phyloP scores from a whole-genome alignment of 2,329 filamentous ascomycete genomes.

The Aureobasidium pullulans region DNA sequence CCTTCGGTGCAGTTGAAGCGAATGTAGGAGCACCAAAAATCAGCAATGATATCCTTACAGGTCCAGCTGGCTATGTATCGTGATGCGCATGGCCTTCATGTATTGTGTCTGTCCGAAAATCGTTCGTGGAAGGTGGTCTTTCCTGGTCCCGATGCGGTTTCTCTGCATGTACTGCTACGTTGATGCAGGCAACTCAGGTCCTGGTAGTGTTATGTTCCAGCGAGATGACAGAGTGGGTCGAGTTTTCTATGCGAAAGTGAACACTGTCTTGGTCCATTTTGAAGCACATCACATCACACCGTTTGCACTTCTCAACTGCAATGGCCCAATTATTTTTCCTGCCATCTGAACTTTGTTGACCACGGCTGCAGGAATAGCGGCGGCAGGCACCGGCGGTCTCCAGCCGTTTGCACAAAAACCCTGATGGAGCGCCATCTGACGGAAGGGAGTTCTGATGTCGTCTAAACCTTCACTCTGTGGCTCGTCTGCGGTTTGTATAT shows the following conservation, averaged over 20 bases:
- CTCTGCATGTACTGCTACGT: background rate
- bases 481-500: background rate
- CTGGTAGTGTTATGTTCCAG: background rate
- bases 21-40: background rate
- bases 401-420: constrained; percentile 6
- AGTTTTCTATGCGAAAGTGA: background rate
- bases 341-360: constrained; percentile 2
- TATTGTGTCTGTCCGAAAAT: background rate
- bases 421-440: background rate
- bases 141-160: background rate
- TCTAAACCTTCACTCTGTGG: background rate
- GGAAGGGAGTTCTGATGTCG: constrained; percentile 2
- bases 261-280: background rate
- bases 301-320: background rate
- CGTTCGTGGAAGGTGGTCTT: background rate
- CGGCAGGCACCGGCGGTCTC: constrained; percentile 7
- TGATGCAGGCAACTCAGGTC: background rate
- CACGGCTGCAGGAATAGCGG: constrained; percentile 8
- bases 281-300: constrained; percentile 12
- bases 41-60: background rate
- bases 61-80: background rate
- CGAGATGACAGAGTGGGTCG: background rate
- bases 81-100: background rate
- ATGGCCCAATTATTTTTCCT: background rate
- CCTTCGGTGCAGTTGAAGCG: background rate